phyloP scores from a whole-genome alignment of 257 asterid species.

The Capsicum pubescens region DNA sequence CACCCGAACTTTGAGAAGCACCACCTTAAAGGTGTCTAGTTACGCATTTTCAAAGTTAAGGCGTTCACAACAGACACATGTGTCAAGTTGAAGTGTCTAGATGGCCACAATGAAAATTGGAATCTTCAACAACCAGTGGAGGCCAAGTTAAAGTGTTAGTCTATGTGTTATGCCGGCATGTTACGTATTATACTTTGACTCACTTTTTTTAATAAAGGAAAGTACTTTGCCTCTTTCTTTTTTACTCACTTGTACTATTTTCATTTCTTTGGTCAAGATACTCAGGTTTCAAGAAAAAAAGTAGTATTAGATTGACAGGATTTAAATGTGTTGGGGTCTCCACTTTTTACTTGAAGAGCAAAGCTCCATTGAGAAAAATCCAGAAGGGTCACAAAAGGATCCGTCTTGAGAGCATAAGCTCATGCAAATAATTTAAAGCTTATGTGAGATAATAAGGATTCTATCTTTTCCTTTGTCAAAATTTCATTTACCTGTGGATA shows the following conservation, averaged over 20 bases:
- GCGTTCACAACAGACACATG: too few relatives aligned
- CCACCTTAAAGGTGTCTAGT: too few relatives aligned
- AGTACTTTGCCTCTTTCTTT: too few relatives aligned
- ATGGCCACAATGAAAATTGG: too few relatives aligned
- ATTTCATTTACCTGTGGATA: not conserved
- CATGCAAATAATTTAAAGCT: not conserved
- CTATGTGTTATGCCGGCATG: too few relatives aligned
- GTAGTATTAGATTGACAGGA: not conserved
- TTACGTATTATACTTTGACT: not conserved
- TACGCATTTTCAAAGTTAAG: too few relatives aligned
- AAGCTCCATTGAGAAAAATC: not conserved
- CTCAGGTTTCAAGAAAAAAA: not conserved
- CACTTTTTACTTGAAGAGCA: not conserved
- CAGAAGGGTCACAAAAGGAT: not conserved
- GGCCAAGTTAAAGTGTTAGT: too few relatives aligned
- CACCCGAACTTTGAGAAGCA: too few relatives aligned
- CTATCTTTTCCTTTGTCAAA: not conserved
- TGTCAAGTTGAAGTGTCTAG: too few relatives aligned
- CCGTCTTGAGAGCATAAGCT: not conserved
- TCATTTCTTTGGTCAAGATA: constrained; percentile 9
- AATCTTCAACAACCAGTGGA: too few relatives aligned
- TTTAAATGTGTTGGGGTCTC: not conserved
- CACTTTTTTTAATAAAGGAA: too few relatives aligned
- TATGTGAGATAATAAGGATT: not conserved
- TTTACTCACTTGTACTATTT: not conserved